These are phyloP conservation scores for Aspergillus neotritici DNA, from an alignment of 2,329 filamentous ascomycete species.

Conservation along the genomic window DNA sequence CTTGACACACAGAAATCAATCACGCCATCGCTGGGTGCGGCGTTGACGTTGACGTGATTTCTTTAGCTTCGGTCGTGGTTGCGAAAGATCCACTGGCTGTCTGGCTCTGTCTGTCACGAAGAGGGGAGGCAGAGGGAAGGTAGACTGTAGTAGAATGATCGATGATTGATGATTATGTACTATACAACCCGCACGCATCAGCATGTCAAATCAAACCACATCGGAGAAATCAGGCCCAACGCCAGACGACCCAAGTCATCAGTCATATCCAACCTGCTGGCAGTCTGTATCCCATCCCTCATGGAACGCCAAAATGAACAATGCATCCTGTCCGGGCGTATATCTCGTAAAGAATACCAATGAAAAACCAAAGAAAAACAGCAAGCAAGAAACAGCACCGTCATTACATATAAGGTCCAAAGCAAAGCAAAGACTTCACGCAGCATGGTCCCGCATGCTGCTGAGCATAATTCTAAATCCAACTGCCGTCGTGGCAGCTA, in stretches of 20 bases:
- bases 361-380: slow-evolving; percentile 4
- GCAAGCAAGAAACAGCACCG: background rate
- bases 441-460: slow-evolving; percentile 15
- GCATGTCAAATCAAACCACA: no score
- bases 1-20: slow-evolving; percentile 25
- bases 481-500: no score
- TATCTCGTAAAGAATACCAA: background rate
- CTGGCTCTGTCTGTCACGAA: no score
- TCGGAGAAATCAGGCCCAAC: slow-evolving; percentile 8
- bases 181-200: no score
- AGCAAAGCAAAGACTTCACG: slow-evolving; percentile 10
- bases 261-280: slow-evolving; percentile 14
- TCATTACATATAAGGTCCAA: slow-evolving; percentile 8
- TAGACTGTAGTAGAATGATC: no score
- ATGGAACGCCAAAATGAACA: slow-evolving; percentile 10
- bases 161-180: no score
- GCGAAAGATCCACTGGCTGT: no score
- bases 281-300: slow-evolving; percentile 16
- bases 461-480: slow-evolving; percentile 1
- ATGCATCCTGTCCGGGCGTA: background rate
- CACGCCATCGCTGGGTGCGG: slow-evolving; percentile 20
- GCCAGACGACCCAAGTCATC: slow-evolving; percentile 10
- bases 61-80: background rate
- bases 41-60: background rate
- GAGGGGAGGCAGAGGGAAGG: no score